These are phyloP conservation scores for Monosporascus sp. DNA, from an alignment of 2,329 filamentous ascomycete genomes.

Conservation along the genomic window DNA sequence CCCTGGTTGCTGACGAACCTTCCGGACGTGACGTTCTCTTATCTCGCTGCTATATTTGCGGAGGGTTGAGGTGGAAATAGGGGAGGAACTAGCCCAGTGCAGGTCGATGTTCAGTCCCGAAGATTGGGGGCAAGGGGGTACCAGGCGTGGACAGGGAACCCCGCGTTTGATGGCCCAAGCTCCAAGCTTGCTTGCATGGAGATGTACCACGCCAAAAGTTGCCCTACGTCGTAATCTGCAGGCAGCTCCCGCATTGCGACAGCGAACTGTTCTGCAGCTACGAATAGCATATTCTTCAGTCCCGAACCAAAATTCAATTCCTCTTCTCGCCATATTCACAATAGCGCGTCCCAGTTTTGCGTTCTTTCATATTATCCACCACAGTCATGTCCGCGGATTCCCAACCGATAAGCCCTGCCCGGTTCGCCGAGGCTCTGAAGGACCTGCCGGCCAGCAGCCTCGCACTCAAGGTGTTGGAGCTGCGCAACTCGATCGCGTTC, in stretches of 20 bases:
- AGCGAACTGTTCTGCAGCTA: constrained; percentile 1
- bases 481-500: constrained; percentile 69
- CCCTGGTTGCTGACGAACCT: too few species aligned
- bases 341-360: neutral
- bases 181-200: neutral
- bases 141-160: neutral
- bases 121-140: too few species aligned
- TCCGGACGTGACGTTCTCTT: too few species aligned
- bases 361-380: neutral
- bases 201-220: too few species aligned
- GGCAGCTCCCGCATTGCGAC: constrained; percentile 20
- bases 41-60: too few species aligned
- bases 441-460: constrained; percentile 62
- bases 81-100: too few species aligned
- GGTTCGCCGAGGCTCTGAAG: constrained; percentile 63
- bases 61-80: too few species aligned
- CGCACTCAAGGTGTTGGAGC: constrained; percentile 69
- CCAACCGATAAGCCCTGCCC: constrained; percentile 53
- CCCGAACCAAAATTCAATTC: too few species aligned
- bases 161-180: neutral
- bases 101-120: too few species aligned
- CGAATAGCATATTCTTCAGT: too few species aligned
- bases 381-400: constrained; percentile 56
- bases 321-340: neutral
- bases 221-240: constrained; percentile 3